Evolutionary conservation across 495 filamentous ascomycete genomes (phyloP).

Genomic region (Rhizodiscina lignyota): DNA sequence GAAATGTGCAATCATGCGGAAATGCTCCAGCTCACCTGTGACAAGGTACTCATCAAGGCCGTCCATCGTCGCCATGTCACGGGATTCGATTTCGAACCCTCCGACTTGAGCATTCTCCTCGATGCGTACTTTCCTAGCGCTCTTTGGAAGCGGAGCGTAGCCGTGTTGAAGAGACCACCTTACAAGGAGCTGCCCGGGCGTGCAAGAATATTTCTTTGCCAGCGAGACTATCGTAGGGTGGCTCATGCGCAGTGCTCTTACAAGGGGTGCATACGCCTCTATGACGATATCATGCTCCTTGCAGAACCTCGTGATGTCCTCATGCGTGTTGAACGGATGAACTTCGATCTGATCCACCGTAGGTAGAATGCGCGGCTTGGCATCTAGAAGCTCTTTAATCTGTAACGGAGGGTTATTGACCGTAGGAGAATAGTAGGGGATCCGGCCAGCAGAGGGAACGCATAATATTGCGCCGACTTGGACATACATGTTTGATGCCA

Average conservation of each 20-base stretch:
- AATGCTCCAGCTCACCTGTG: slow-evolving; percentile 29
- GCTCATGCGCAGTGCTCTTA: slow-evolving; percentile 36
- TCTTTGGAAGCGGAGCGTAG: slow-evolving; percentile 63
- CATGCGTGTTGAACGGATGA: slow-evolving; percentile 51
- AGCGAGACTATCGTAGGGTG: slow-evolving; percentile 32
- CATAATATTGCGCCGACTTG: neutral
- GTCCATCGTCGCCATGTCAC: slow-evolving; percentile 46
- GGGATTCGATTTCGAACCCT: slow-evolving; percentile 49
- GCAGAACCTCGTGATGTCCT: slow-evolving; percentile 38
- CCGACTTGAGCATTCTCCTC: slow-evolving; percentile 45
- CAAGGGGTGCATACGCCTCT: slow-evolving; percentile 50
- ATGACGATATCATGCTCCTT: slow-evolving; percentile 36
- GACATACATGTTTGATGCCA: slow-evolving; percentile 42
- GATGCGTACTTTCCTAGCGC: slow-evolving; percentile 42
- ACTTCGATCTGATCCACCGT: slow-evolving; percentile 55
- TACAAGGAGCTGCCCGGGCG: slow-evolving; percentile 44
- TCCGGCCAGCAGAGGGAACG: neutral
- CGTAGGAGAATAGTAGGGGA: neutral
- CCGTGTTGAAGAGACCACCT: slow-evolving; percentile 57
- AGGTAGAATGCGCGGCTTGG: slow-evolving; percentile 32
- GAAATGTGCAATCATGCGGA: neutral
- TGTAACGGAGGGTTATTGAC: slow-evolving; percentile 1
- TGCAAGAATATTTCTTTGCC: slow-evolving; percentile 39
- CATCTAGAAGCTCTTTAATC: slow-evolving; percentile 40
- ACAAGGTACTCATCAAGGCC: slow-evolving; percentile 50